Conservation (phyloP, 1,284 basidiomycete genomes). For the Irpex sp. region DNA sequence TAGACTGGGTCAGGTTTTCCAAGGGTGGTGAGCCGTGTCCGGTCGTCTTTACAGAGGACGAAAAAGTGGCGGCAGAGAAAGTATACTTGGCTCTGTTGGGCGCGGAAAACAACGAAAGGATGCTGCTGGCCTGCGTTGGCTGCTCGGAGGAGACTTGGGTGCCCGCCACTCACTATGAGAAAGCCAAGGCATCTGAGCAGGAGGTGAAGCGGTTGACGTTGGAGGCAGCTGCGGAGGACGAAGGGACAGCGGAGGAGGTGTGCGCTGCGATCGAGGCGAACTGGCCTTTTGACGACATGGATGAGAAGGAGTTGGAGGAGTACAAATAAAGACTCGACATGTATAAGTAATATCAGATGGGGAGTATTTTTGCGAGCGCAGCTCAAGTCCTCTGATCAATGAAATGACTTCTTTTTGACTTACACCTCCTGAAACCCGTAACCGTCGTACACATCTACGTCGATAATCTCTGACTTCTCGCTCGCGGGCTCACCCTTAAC, state of each 20-base stretch:
- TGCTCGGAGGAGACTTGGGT: not conserved
- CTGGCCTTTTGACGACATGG: not conserved
- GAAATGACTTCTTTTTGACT: too few species aligned
- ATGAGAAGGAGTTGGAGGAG: not conserved
- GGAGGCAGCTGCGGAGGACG: not conserved
- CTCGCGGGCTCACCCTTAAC: too few species aligned
- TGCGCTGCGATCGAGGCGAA: not conserved
- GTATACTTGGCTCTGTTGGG: not conserved
- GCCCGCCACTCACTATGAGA: not conserved
- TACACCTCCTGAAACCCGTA: too few species aligned
- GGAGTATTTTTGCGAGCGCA: too few species aligned
- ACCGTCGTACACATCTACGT: too few species aligned
- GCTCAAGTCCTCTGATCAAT: too few species aligned
- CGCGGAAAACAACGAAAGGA: not conserved
- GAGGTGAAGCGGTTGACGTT: not conserved
- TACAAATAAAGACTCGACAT: too few species aligned
- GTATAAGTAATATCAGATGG: too few species aligned
- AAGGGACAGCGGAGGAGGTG: not conserved
- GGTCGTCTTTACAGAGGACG: conserved; percentile 33
- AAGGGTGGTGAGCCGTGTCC: conserved; percentile 33
- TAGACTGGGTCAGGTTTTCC: conserved; percentile 32
- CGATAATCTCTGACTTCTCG: too few species aligned
- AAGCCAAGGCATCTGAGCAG: not conserved
- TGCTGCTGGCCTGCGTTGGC: not conserved
- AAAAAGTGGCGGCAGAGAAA: conserved; percentile 24